Evolutionary conservation across 352 stramenopile species (phyloP).

Genomic region (Phytophthora fragariae): DNA sequence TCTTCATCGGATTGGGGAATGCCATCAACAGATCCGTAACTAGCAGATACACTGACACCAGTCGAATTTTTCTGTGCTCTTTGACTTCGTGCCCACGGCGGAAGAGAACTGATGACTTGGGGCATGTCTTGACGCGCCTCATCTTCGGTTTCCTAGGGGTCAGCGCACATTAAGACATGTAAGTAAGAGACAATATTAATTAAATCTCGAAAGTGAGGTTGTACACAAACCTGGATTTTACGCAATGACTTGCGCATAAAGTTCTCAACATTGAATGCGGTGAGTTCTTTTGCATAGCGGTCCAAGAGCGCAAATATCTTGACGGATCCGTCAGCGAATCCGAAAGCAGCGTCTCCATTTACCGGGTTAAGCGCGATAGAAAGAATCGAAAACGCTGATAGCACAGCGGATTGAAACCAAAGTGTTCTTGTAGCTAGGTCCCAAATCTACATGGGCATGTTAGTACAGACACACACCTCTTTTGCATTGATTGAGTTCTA

Average conservation of each 20-base stretch:
- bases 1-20: neutral
- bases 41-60: neutral
- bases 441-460: constrained; percentile 63
- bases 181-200: neutral
- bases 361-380: constrained; percentile 66
- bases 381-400: constrained; percentile 80
- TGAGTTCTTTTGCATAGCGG: constrained; percentile 64
- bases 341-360: constrained; percentile 71
- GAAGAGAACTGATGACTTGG: constrained; percentile 77
- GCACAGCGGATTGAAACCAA: constrained; percentile 79
- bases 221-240: constrained; percentile 22
- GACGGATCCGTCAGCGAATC: constrained; percentile 76
- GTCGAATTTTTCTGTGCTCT: constrained; percentile 36
- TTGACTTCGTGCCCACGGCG: constrained; percentile 66
- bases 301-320: constrained; percentile 66
- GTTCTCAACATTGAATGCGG: constrained; percentile 51
- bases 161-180: constrained; percentile 17
- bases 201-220: neutral
- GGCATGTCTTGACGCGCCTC: constrained; percentile 52
- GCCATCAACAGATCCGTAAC: constrained; percentile 7
- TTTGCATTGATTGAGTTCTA: neutral
- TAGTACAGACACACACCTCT: neutral
- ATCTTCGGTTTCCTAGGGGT: constrained; percentile 51
- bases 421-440: constrained; percentile 66
- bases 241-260: constrained; percentile 50